Conservation (phyloP, 164 flowering plant species). For the Magnolia officinalis region DNA sequence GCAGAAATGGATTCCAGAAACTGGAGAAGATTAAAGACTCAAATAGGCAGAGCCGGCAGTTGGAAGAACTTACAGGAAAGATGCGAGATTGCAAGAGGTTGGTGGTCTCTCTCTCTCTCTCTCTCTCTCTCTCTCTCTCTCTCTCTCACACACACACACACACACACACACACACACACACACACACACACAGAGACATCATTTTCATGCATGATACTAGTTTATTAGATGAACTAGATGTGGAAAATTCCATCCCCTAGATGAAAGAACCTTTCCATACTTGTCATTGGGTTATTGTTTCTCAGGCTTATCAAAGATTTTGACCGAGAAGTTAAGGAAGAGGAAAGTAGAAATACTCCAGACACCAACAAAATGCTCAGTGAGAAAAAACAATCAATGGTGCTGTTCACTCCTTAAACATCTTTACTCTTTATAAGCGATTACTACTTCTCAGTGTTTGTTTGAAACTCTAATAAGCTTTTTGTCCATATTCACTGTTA, state of each 20-base stretch:
- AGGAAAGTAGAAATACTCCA: conserved; percentile 46
- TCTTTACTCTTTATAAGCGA: background rate
- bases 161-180: too few relatives aligned
- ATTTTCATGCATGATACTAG: too few relatives aligned
- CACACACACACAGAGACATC: too few relatives aligned
- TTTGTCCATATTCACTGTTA: background rate
- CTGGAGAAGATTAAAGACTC: conserved; percentile 84
- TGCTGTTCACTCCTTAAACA: conserved; percentile 9
- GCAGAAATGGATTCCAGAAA: conserved; percentile 91
- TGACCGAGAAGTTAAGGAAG: conserved; percentile 67
- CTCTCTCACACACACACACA: too few relatives aligned
- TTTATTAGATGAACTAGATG: too few relatives aligned
- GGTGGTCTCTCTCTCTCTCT: background rate
- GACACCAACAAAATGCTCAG: conserved; percentile 55
- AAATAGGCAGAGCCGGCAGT: conserved; percentile 71
- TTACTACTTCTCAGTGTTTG: background rate
- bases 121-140: too few relatives aligned
- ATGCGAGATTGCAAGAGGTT: conserved; percentile 96
- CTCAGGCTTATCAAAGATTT: conserved; percentile 83
- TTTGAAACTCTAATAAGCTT: background rate
- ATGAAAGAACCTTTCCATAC: too few relatives aligned
- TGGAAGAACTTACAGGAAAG: conserved; percentile 88
- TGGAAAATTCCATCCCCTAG: too few relatives aligned
- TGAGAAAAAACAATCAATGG: conserved; percentile 85
- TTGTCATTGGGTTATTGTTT: background rate